Base-by-base conservation (phyloP, 148 eudicot species). In the Persicaria tinctoria region DNA sequence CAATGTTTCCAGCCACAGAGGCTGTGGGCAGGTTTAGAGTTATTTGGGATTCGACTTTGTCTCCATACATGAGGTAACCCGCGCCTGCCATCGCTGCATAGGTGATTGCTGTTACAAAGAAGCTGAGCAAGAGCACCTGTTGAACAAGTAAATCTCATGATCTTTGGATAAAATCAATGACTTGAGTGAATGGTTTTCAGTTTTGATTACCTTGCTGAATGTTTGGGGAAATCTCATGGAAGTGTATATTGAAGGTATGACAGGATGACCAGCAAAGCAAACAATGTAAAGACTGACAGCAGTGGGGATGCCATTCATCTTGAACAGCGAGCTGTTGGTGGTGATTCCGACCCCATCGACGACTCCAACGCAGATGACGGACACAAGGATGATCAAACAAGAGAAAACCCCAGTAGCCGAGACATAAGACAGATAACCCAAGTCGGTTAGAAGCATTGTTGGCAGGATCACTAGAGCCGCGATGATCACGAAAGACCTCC, bases 261-360 rank as follows among this genome's bases (percentile, higher is more conserved):
- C 81, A 0, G 85, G 85, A 73, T 80, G 85, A 23, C 83, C 79
- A 20, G 74, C 85, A 62, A 80, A 83, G 68, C 85, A 83, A 74
- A 78, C 83, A 8, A 80, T 75, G 46, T 70, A 83, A 75, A 83
- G 73, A 73, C 80, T 78, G 14, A 80, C 62, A 0, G 80, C 76
- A 1, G 81, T 80, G 10, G 76, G 74, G 66, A 80, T 50, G 6
- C 83, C 80, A 17, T 46, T 75, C 5, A 80, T 45, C n/a, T 72
- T 45, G 23, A 74, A 38, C 56, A 80, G 8, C 0, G 12, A 60
- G 14, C 85, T 80, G 18, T 71, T 64, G 50, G 17, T 62, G 14
- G 49, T 46, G 32, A 82, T 79, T 16, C 85, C 82, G 16, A 82
- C 76, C 1, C 78, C 85, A 10, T 62, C 73, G 54, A 63, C 1